Base-by-base conservation (phyloP, 495 filamentous ascomycete genomes). In the Poronia punctata region DNA sequence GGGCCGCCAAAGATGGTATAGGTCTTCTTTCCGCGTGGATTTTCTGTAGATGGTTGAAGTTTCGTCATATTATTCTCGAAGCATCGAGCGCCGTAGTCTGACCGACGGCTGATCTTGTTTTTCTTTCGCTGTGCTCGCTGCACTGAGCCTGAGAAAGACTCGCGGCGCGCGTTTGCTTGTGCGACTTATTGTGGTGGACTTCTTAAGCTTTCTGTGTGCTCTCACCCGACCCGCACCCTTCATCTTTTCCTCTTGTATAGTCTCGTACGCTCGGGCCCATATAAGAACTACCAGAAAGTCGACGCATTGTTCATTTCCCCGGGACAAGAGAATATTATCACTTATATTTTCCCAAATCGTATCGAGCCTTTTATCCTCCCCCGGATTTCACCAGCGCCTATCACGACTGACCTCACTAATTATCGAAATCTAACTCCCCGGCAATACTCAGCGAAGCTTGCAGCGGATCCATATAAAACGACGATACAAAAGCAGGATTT, bases 1-100 rank as follows among this genome's bases (percentile, higher is more conserved):
- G 35, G 14, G 33, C 33, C 47, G 46, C 52, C 49, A 43, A 53
- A 56, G 55, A 46, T 40, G 52, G 52, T 41, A 49, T 56, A 56
- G 52, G 45, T 32, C 35, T 50, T 53, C n/a, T n/a, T 53, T 18
- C 17, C 36, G 29, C 24, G 27, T 36, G 43, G 35, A 38, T 49
- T 42, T 43, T 32, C 23, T 19, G 41, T 26, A 53, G 36, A 46
- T 40, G 52, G 42, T 50, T 46, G 46, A 52, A 22, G 38, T 38
- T 46, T 43, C 23, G 39, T 48, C 29, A 40, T 56, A 38, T 41
- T 49, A 32, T 47, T 46, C 39, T 53, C 41, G 38, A 59, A 56
- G 29, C 33, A 33, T 59, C 55, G 42, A 55, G 39, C 43, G 45
- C 55, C 55, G 52, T 41, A 53, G 55, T 58, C 52, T 52, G 49